A percentile compares a stretch with the other conserved stretches of the same genome.
These are phyloP conservation scores for Nitzschia putrida DNA, from an alignment of 108 stramenopile species.

Conservation along the genomic window DNA sequence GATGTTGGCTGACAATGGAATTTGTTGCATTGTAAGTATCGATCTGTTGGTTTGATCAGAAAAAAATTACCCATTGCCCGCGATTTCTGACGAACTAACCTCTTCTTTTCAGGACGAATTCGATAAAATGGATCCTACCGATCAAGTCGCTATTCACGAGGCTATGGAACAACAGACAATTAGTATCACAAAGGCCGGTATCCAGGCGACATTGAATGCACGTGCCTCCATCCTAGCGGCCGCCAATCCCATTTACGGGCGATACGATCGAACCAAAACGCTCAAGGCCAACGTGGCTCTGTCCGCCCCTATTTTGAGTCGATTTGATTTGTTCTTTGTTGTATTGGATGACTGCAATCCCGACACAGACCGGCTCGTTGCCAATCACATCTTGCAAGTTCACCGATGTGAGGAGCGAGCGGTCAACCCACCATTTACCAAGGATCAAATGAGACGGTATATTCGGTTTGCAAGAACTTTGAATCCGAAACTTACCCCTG, in stretches of 20 bases:
- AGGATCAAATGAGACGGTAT: constrained; percentile 91
- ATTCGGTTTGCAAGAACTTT: constrained; percentile 93
- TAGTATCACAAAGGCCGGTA: constrained; percentile 99
- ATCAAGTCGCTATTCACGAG: constrained; percentile 98
- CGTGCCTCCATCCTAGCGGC: constrained; percentile 98
- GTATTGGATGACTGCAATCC: constrained; percentile 98
- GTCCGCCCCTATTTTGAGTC: constrained; percentile 94
- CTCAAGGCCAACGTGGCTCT: constrained; percentile 92
- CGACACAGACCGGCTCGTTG: constrained; percentile 88
- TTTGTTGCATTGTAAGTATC: constrained; percentile 98
- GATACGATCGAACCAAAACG: constrained; percentile 98
- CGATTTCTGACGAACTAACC: neutral
- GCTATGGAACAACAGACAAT: constrained; percentile 99
- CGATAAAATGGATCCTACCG: constrained; percentile 96
- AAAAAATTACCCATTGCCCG: neutral
- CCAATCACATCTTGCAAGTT: constrained; percentile 94
- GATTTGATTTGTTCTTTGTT: constrained; percentile 99
- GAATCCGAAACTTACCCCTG: constrained; percentile 85
- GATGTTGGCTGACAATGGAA: constrained; percentile 99
- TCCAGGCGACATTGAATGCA: constrained; percentile 98
- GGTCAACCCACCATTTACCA: constrained; percentile 78
- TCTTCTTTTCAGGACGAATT: constrained; percentile 43
- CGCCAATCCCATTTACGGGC: constrained; percentile 97
- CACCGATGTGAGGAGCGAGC: constrained; percentile 76
- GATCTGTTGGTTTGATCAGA: too few relatives aligned